A percentile compares a stretch with the other conserved stretches of the same genome.
Evolutionary conservation across 139 green algal species (phyloP).

Genomic region (Volvox reticuliferus): DNA sequence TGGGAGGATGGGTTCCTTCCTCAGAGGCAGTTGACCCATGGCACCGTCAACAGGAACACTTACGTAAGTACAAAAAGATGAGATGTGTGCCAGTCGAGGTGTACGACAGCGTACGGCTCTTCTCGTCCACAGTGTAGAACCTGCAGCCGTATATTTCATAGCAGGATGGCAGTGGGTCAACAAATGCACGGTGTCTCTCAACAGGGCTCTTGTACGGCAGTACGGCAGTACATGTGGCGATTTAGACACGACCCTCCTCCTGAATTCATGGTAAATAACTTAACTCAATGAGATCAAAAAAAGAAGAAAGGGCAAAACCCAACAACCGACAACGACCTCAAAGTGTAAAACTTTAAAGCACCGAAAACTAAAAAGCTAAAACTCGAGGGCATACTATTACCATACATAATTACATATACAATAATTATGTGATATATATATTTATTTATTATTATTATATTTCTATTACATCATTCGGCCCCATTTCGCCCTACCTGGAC

Average conservation of each 20-base stretch:
- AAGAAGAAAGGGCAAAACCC: background rate
- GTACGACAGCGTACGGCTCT: conserved; percentile 53
- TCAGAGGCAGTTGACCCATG: no score
- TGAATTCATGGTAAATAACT: background rate
- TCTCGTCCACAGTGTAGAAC: conserved; percentile 61
- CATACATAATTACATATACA: background rate
- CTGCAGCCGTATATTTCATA: background rate
- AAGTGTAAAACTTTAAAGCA: no score
- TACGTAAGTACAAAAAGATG: conserved; percentile 39
- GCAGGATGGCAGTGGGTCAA: no score
- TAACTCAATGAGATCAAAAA: background rate
- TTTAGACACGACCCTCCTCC: background rate
- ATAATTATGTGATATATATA: background rate
- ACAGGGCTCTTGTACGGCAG: no score
- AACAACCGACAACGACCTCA: no score
- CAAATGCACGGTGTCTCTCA: no score
- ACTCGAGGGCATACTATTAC: background rate
- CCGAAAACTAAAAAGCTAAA: no score
- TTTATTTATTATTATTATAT: background rate
- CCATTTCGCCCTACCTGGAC: background rate
- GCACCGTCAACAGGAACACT: background rate
- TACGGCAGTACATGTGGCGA: no score
- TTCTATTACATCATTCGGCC: background rate
- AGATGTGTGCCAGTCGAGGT: conserved; percentile 49
- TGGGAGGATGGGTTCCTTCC: no score